Conservation (phyloP, 768 basidiomycete species). For the Leucocoprinus birnbaumii region DNA sequence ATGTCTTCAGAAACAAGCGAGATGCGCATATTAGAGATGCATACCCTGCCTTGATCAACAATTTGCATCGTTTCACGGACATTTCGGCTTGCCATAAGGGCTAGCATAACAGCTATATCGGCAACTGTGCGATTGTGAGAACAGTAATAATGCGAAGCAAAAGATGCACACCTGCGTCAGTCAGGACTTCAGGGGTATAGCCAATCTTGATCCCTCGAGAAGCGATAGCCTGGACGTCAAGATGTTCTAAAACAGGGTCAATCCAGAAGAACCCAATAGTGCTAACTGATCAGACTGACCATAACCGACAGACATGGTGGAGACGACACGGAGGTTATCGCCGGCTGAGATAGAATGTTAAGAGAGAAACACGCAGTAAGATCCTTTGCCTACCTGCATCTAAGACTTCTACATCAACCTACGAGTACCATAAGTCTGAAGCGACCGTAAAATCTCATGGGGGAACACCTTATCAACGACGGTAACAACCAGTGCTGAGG, state of each 20-base stretch:
- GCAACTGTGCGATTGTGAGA: slow-evolving; percentile 55
- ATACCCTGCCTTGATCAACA: slow-evolving; percentile 68
- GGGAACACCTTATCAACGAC: slow-evolving; percentile 63
- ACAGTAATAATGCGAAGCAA: not conserved
- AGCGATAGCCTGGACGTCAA: slow-evolving; percentile 59
- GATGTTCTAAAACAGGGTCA: slow-evolving; percentile 59
- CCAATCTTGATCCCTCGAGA: slow-evolving; percentile 71
- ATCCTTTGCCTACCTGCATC: slow-evolving; percentile 40
- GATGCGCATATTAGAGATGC: slow-evolving; percentile 16
- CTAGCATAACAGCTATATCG: slow-evolving; percentile 86
- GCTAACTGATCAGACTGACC: slow-evolving; percentile 38
- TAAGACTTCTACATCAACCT: slow-evolving; percentile 76
- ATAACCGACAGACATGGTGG: slow-evolving; percentile 91
- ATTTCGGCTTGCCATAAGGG: slow-evolving; percentile 90
- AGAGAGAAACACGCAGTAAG: not conserved
- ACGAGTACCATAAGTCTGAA: not conserved
- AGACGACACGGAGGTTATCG: slow-evolving; percentile 71
- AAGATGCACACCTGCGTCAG: slow-evolving; percentile 66
- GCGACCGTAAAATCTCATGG: not conserved
- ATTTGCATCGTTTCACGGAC: slow-evolving; percentile 59
- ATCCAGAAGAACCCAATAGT: not conserved
- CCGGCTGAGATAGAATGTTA: slow-evolving; percentile 52
- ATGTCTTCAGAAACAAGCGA: not conserved
- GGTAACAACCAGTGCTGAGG: slow-evolving; percentile 61
- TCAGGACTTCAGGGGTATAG: slow-evolving; percentile 92